Evolutionary conservation across 345 rosid genomes (phyloP), one percentile per base, ranked within the genome.

Genomic region (Eucalyptus regnans): DNA sequence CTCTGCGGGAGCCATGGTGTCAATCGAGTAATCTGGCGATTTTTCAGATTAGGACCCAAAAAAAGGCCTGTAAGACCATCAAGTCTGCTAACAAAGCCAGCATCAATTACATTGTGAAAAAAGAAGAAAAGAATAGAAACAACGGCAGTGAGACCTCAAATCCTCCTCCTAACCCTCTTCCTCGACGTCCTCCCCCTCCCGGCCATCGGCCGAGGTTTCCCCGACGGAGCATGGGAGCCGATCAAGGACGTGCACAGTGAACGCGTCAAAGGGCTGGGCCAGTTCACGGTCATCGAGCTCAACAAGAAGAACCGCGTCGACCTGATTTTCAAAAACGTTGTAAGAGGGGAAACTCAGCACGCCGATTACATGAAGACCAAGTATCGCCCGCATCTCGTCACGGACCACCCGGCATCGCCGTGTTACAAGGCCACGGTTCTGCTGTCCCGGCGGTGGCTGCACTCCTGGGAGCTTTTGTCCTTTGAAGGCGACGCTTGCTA

Each of bases 11-110:
- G 79, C 79, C 79, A 66, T 15, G 0, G 41, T 66, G 79, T 66
- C 0, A 0, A 52, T 1, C 15, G 8, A 62, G 33, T 12, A 0
- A 12, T 62, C 68, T 62, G 2, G 0, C 8, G 68, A 62, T 62
- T 29, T 29, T 62, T 62, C 33, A 29, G 16, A 62, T 62, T 62
- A 62, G 33, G 68, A 13, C 68, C n/a, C 0, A 62, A 62, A 0
- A 29, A 1, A 52, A 20, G 58, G 9, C 68, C 17, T 3, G 14
- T 29, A 62, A 62, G n/a, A 29, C 33, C 5, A 20, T 52, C 58
- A 52, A 7, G 0, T 52, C 25, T 52, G 58, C 58, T 52, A 52
- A 52, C 58, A 52, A 52, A 52, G 58, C 58, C 25, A 52, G 9
- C 68, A 29, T 13, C 33, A 62, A 62, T 62, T 62, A 29, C 68